phyloP scores from a whole-genome alignment of 345 rosid genomes.

The Rhizophora mangle region DNA sequence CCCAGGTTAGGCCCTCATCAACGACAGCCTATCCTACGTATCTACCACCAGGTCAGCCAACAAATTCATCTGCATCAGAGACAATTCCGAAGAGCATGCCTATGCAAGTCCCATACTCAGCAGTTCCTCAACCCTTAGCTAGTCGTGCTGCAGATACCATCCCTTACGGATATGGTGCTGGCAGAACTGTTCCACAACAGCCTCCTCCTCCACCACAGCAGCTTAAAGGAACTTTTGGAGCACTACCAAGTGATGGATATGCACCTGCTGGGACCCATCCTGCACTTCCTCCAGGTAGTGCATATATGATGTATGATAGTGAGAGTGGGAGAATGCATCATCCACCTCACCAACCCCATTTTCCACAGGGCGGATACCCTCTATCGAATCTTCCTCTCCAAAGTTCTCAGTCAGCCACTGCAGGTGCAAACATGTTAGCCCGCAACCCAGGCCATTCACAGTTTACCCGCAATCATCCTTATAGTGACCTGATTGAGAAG shows the following conservation, averaged over 20 bases:
- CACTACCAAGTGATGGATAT: slow-evolving; percentile 64
- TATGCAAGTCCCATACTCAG: slow-evolving; percentile 68
- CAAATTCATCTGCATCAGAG: slow-evolving; percentile 60
- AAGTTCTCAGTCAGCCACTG: slow-evolving; percentile 38
- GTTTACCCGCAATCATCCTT: slow-evolving; percentile 58
- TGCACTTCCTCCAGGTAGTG: slow-evolving; percentile 55
- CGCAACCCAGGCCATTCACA: slow-evolving; percentile 48
- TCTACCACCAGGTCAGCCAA: slow-evolving; percentile 46
- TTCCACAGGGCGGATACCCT: slow-evolving; percentile 65
- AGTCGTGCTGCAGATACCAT: slow-evolving; percentile 45
- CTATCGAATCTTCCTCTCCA: slow-evolving; percentile 41
- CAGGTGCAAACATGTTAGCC: slow-evolving; percentile 39
- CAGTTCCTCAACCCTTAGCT: slow-evolving; percentile 61
- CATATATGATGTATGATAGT: slow-evolving; percentile 69
- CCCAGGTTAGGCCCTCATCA: slow-evolving; percentile 63
- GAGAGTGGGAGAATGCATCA: slow-evolving; percentile 60
- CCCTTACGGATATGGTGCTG: slow-evolving; percentile 67
- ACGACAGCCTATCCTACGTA: slow-evolving; percentile 60
- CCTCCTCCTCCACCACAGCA: slow-evolving; percentile 51
- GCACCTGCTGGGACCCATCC: slow-evolving; percentile 49
- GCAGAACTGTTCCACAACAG: slow-evolving; percentile 57
- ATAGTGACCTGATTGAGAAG: slow-evolving; percentile 78
- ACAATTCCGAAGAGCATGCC: slow-evolving; percentile 61
- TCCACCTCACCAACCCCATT: slow-evolving; percentile 56
- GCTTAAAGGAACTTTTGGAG: slow-evolving; percentile 54